phyloP scores from a whole-genome alignment of 129 eudicot species.

The Calendula officinalis region DNA sequence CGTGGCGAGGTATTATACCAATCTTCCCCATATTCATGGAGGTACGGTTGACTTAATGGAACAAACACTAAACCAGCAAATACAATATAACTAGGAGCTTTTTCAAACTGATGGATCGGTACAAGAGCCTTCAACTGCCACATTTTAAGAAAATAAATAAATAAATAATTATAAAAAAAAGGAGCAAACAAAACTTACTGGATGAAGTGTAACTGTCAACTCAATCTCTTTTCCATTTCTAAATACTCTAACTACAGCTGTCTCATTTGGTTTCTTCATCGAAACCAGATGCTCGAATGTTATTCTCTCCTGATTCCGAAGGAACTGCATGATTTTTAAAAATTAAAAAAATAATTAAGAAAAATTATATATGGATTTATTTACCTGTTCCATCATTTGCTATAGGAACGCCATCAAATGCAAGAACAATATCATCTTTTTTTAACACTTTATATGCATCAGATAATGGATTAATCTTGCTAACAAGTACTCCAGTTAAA shows the following conservation, averaged over 20 bases:
- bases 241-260: constrained; percentile 65
- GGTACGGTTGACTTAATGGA: constrained; percentile 87
- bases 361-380: too few relatives aligned
- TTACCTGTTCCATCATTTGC: constrained; percentile 98
- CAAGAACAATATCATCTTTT: constrained; percentile 85
- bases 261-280: constrained; percentile 96
- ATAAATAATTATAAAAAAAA: neutral
- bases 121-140: constrained; percentile 85
- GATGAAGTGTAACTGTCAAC: constrained; percentile 55
- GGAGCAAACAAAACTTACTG: constrained; percentile 57
- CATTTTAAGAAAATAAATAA: neutral
- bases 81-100: constrained; percentile 83
- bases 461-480: constrained; percentile 83
- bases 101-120: constrained; percentile 96
- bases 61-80: constrained; percentile 92
- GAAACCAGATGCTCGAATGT: constrained; percentile 93
- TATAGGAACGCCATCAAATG: constrained; percentile 87
- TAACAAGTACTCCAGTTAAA: constrained; percentile 84
- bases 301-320: constrained; percentile 89
- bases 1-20: constrained; percentile 98
- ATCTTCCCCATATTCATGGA: constrained; percentile 96
- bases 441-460: constrained; percentile 65
- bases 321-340: too few relatives aligned
- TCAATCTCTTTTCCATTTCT: constrained; percentile 80
- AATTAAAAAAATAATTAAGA: too few relatives aligned